Evolutionary conservation across 495 filamentous ascomycete genomes (phyloP).

Genomic region (Hypoxylon fuscum): DNA sequence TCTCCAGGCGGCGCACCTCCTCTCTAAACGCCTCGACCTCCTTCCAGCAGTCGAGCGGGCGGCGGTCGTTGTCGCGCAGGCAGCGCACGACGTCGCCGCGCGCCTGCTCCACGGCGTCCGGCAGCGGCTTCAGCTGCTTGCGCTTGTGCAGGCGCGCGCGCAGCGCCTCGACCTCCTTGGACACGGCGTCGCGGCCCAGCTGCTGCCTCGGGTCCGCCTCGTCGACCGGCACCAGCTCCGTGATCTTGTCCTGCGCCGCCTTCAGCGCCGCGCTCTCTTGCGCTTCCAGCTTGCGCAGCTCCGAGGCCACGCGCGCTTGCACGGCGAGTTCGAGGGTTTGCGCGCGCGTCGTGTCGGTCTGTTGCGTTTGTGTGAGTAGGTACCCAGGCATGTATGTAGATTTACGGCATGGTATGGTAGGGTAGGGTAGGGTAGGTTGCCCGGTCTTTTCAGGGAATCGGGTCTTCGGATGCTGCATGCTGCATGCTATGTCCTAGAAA

Average conservation of each 20-base stretch:
- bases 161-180: slow-evolving; percentile 78
- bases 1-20: slow-evolving; percentile 86
- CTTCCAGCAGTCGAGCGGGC: slow-evolving; percentile 94
- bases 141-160: slow-evolving; percentile 76
- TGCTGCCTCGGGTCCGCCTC: slow-evolving; percentile 18
- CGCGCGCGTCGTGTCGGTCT: slow-evolving; percentile 88
- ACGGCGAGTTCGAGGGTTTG: slow-evolving; percentile 86
- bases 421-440: no score
- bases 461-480: no score
- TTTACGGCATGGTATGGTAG: neutral
- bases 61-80: slow-evolving; percentile 82
- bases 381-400: neutral
- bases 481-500: no score
- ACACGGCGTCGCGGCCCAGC: slow-evolving; percentile 51
- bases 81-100: slow-evolving; percentile 81
- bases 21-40: slow-evolving; percentile 91
- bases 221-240: slow-evolving; percentile 44
- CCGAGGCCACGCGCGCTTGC: slow-evolving; percentile 84
- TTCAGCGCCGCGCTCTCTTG: slow-evolving; percentile 65
- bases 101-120: slow-evolving; percentile 73
- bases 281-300: slow-evolving; percentile 78
- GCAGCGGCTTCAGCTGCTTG: slow-evolving; percentile 71
- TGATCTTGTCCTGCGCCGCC: slow-evolving; percentile 69
- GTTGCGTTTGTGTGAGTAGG: slow-evolving; percentile 19
- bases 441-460: no score